Percentiles rank a stretch among this genome's conserved stretches.
Evolutionary conservation across 2,329 filamentous ascomycete genomes (phyloP).

Genomic region (Hypoxylon sp.): DNA sequence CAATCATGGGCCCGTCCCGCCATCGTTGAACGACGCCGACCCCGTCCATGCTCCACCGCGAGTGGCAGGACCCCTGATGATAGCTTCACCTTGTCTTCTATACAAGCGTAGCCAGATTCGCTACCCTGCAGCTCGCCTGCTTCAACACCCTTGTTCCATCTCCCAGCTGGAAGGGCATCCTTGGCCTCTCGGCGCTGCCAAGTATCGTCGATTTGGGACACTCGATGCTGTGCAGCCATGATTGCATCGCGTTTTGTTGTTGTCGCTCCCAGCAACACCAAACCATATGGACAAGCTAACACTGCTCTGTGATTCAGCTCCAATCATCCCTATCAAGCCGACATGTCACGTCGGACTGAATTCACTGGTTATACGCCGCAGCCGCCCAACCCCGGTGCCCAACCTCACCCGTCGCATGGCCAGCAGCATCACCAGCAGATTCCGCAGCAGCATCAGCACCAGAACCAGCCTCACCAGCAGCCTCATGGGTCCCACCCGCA

Average conservation of each 20-base stretch:
- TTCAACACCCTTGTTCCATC: slow-evolving; percentile 27
- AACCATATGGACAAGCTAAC: slow-evolving; percentile 51
- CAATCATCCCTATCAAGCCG: slow-evolving; percentile 63
- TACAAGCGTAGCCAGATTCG: slow-evolving; percentile 23
- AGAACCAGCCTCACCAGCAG: slow-evolving; percentile 52
- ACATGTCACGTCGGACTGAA: slow-evolving; percentile 64
- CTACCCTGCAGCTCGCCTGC: slow-evolving; percentile 33
- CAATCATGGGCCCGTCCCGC: slow-evolving; percentile 41
- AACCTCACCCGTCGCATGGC: slow-evolving; percentile 51
- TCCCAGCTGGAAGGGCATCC: slow-evolving; percentile 23
- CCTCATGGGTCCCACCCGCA: slow-evolving; percentile 47
- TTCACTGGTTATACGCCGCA: slow-evolving; percentile 51
- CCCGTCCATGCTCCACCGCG: slow-evolving; percentile 34
- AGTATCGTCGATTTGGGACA: slow-evolving; percentile 21
- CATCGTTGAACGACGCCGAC: slow-evolving; percentile 34
- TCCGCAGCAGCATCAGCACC: slow-evolving; percentile 55
- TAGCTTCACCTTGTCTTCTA: slow-evolving; percentile 40
- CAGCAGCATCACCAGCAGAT: slow-evolving; percentile 51
- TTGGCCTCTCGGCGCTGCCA: slow-evolving; percentile 10
- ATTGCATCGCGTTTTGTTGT: slow-evolving; percentile 40
- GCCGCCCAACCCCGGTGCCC: slow-evolving; percentile 50
- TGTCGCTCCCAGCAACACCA: slow-evolving; percentile 42
- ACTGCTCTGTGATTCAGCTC: slow-evolving; percentile 55
- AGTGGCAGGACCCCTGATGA: slow-evolving; percentile 41
- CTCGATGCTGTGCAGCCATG: slow-evolving; percentile 43